Evolutionary conservation across 768 basidiomycete genomes (phyloP).

Genomic region (Amanita exitialis): DNA sequence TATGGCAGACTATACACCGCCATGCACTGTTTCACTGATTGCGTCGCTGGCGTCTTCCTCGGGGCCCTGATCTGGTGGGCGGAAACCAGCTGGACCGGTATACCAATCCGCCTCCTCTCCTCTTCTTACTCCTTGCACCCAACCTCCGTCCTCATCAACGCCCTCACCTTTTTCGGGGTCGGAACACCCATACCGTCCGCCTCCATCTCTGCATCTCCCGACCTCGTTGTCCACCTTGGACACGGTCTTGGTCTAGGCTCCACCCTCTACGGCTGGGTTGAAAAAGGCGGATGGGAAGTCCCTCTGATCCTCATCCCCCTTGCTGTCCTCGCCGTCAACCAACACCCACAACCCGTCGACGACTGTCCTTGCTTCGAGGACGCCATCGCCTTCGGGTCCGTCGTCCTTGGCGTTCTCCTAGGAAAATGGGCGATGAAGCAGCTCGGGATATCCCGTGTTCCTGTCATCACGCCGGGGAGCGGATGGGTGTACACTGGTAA

Average conservation of each 20-base stretch:
- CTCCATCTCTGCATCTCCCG: neutral
- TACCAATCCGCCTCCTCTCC: conserved; percentile 22
- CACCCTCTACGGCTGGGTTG: conserved; percentile 25
- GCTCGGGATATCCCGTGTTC: conserved; percentile 15
- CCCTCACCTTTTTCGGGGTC: conserved; percentile 16
- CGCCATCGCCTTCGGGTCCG: conserved; percentile 86
- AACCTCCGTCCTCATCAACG: conserved; percentile 17
- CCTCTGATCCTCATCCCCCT: conserved; percentile 50
- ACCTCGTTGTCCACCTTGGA: conserved; percentile 22
- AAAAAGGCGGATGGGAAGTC: conserved; percentile 37
- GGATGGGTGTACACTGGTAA: conserved; percentile 26
- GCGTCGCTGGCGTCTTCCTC: conserved; percentile 48
- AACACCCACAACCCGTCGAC: conserved; percentile 90
- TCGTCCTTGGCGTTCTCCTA: conserved; percentile 64
- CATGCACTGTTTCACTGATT: conserved; percentile 85
- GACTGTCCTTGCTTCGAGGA: conserved; percentile 99
- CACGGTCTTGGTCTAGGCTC: conserved; percentile 27
- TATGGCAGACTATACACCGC: conserved; percentile 77
- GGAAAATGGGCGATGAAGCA: conserved; percentile 55
- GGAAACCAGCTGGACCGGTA: conserved; percentile 33
- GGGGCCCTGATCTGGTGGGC: conserved; percentile 65
- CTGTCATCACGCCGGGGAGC: conserved; percentile 47
- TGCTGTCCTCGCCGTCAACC: conserved; percentile 70
- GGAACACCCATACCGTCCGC: conserved; percentile 7
- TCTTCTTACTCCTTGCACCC: conserved; percentile 20